A percentile compares a stretch with the other conserved stretches of the same genome.
These are phyloP conservation scores for Cercospora janseana DNA, from an alignment of 2,329 filamentous ascomycete genomes.

Conservation along the genomic window DNA sequence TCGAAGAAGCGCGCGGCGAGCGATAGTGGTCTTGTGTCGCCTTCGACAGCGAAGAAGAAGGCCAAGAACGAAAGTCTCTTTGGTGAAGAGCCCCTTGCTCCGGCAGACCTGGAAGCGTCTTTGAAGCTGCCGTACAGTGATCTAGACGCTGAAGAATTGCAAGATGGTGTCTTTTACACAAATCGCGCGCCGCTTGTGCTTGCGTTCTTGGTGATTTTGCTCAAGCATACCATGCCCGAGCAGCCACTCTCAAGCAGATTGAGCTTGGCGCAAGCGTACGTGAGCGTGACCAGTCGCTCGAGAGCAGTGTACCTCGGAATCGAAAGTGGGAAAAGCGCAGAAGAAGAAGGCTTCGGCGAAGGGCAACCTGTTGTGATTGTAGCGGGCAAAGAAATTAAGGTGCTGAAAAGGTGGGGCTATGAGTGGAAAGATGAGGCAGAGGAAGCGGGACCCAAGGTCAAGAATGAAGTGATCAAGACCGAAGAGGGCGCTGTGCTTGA, in stretches of 20 bases:
- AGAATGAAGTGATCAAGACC: constrained; percentile 31
- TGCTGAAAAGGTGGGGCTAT: constrained; percentile 77
- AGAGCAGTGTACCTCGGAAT: constrained; percentile 76
- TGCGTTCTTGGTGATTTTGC: constrained; percentile 70
- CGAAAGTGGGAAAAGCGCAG: constrained; percentile 61
- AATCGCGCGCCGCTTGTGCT: constrained; percentile 81
- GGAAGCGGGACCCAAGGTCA: constrained; percentile 29
- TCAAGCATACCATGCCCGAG: constrained; percentile 79
- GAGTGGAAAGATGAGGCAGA: constrained; percentile 49
- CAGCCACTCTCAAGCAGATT: constrained; percentile 81
- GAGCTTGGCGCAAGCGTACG: constrained; percentile 78
- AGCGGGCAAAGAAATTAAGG: constrained; percentile 69
- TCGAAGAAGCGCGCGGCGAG: constrained; percentile 54
- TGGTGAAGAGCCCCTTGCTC: constrained; percentile 35
- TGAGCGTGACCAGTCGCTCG: constrained; percentile 74
- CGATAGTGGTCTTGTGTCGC: constrained; percentile 30
- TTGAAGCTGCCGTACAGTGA: constrained; percentile 57
- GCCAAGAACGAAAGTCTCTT: constrained; percentile 31
- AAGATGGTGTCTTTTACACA: constrained; percentile 60
- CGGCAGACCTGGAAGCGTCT: constrained; percentile 62
- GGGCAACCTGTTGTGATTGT: constrained; percentile 72
- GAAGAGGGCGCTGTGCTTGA: constrained; percentile 16
- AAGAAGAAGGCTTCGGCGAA: constrained; percentile 69
- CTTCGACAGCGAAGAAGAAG: constrained; percentile 42
- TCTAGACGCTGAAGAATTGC: constrained; percentile 60